phyloP scores from a whole-genome alignment of 306 rosid genomes.

The Cicer yamashitae region DNA sequence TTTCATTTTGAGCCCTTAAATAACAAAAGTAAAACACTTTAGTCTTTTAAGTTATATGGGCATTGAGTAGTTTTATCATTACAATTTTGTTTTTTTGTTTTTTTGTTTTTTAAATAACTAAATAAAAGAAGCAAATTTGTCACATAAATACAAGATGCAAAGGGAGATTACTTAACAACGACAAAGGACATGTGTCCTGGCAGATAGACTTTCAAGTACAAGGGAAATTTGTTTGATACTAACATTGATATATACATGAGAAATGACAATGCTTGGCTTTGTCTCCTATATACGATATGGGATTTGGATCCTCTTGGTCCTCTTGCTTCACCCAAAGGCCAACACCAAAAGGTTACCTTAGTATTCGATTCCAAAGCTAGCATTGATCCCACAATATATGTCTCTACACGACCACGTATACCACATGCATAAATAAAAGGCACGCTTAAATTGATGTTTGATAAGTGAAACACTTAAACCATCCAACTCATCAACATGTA shows the following conservation, averaged over 20 bases:
- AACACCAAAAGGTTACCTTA: constrained; percentile 17
- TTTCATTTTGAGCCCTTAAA: too few species aligned
- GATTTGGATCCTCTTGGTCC: not conserved
- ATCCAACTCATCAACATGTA: not conserved
- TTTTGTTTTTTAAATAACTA: too few species aligned
- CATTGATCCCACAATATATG: constrained; percentile 29
- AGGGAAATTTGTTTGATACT: constrained; percentile 42
- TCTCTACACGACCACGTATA: constrained; percentile 1
- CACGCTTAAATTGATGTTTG: constrained; percentile 31
- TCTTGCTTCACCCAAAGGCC: constrained; percentile 38
- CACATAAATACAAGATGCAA: not conserved
- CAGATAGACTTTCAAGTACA: constrained; percentile 44
- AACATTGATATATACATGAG: constrained; percentile 2
- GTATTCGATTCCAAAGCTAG: constrained; percentile 1
- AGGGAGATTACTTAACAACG: constrained; percentile 33
- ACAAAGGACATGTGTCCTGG: constrained; percentile 35
- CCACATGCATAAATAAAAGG: not conserved
- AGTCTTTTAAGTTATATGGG: too few species aligned
- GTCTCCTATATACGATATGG: constrained; percentile 35
- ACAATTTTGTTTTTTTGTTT: too few species aligned
- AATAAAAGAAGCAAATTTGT: too few species aligned
- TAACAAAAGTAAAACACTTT: too few species aligned
- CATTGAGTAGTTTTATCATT: too few species aligned
- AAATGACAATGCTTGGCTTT: constrained; percentile 42
- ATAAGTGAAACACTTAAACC: constrained; percentile 12